Evolutionary conservation across 2,329 filamentous ascomycete genomes (phyloP).

Genomic region (Scopulariopsis brevicaulis): DNA sequence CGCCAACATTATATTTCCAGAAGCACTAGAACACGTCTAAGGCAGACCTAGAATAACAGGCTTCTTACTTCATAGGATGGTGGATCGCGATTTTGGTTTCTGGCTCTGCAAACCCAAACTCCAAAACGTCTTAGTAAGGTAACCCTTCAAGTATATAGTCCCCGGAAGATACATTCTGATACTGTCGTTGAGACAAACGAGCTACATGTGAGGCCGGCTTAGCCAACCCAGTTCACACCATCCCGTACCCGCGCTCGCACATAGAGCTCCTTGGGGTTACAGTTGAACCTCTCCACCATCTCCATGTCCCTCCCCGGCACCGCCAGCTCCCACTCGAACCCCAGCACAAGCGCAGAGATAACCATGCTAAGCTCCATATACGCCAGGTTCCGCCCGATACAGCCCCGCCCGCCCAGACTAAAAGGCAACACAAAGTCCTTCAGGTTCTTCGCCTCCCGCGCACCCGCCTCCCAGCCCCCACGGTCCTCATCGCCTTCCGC

Average conservation of each 20-base stretch:
- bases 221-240: neutral
- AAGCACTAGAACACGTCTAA: too few species aligned
- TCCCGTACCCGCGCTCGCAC: neutral
- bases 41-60: too few species aligned
- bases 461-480: neutral
- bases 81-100: too few species aligned
- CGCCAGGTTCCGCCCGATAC: constrained; percentile 5
- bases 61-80: too few species aligned
- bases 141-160: too few species aligned
- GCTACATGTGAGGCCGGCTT: neutral
- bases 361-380: constrained; percentile 5
- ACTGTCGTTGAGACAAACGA: too few species aligned
- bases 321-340: constrained; percentile 3
- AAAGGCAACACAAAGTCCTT: constrained; percentile 5
- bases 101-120: too few species aligned
- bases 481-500: neutral
- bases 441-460: constrained; percentile 1
- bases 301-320: neutral
- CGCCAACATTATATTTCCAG: too few species aligned
- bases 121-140: too few species aligned
- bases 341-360: constrained; percentile 1
- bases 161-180: too few species aligned
- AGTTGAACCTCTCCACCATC: constrained; percentile 5
- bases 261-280: constrained; percentile 4
- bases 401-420: constrained; percentile 2